Evolutionary conservation across 805 yeast species (phyloP).

Genomic region (Kodamaea laetipori): DNA sequence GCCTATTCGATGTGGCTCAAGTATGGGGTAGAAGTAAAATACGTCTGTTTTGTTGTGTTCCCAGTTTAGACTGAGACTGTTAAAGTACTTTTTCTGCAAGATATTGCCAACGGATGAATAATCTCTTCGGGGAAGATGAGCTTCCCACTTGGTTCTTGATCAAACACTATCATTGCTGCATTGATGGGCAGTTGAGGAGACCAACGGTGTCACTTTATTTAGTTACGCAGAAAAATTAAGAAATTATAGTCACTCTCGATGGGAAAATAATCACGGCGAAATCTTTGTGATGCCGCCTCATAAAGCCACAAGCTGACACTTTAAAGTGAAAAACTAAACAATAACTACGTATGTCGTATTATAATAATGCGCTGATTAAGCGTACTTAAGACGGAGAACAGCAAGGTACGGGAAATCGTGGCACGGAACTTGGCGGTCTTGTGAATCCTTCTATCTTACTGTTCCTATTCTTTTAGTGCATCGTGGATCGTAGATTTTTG

Average conservation of each 20-base stretch:
- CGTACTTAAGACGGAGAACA: background rate
- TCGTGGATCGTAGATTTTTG: too few relatives aligned
- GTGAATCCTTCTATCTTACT: background rate
- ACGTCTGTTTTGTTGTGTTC: too few relatives aligned
- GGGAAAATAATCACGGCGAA: constrained; percentile 2
- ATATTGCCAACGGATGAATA: too few relatives aligned
- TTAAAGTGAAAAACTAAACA: background rate
- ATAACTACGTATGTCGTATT: background rate
- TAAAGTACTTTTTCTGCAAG: too few relatives aligned
- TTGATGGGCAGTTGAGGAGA: background rate
- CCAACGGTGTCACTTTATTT: background rate
- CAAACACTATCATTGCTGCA: too few relatives aligned
- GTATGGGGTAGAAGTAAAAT: too few relatives aligned
- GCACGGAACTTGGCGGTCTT: too few relatives aligned
- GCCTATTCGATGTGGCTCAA: too few relatives aligned
- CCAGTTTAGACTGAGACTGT: too few relatives aligned
- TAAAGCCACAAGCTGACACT: background rate
- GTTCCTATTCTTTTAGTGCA: background rate
- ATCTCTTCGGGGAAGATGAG: too few relatives aligned
- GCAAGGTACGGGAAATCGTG: background rate
- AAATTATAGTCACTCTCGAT: background rate
- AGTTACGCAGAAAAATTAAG: background rate
- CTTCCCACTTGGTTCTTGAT: too few relatives aligned
- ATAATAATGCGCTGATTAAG: background rate
- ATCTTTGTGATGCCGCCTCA: constrained; percentile 3